Evolutionary conservation across 2,329 filamentous ascomycete genomes (phyloP).

Genomic region (Ascochyta rabiei): DNA sequence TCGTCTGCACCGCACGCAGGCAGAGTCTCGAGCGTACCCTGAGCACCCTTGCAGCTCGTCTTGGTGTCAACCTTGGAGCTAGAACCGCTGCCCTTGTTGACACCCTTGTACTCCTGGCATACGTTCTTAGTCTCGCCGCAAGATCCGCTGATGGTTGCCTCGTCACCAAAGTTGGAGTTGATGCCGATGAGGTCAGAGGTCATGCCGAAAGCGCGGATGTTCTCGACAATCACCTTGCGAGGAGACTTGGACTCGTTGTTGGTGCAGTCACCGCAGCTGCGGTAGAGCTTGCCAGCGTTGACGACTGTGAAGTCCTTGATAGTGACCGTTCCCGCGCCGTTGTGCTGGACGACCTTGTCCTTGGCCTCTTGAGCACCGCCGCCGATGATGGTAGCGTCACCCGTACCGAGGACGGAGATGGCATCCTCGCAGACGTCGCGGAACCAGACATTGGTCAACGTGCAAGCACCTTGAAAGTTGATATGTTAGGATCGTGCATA

Average conservation of each 20-base stretch:
- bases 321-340: constrained; percentile 35
- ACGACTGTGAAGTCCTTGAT: constrained; percentile 51
- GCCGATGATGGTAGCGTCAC: constrained; percentile 44
- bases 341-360: constrained; percentile 49
- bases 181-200: constrained; percentile 52
- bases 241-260: constrained; percentile 54
- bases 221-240: constrained; percentile 51
- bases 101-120: constrained; percentile 32
- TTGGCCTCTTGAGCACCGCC: constrained; percentile 41
- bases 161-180: constrained; percentile 57
- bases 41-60: constrained; percentile 18
- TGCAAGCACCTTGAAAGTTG: constrained; percentile 50
- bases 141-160: constrained; percentile 52
- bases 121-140: constrained; percentile 33
- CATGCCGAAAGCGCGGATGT: constrained; percentile 49
- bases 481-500: constrained; percentile 16
- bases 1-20: constrained; percentile 21
- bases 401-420: constrained; percentile 35
- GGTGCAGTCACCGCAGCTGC: constrained; percentile 53
- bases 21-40: constrained; percentile 26
- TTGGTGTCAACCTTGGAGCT: constrained; percentile 24
- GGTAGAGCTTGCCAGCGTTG: constrained; percentile 57
- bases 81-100: constrained; percentile 27
- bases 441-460: constrained; percentile 44
- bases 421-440: constrained; percentile 44